Percentiles rank a stretch among this genome's conserved stretches.
These are phyloP conservation scores for Carallia pectinifolia DNA, from an alignment of 345 rosid species.

Conservation along the genomic window DNA sequence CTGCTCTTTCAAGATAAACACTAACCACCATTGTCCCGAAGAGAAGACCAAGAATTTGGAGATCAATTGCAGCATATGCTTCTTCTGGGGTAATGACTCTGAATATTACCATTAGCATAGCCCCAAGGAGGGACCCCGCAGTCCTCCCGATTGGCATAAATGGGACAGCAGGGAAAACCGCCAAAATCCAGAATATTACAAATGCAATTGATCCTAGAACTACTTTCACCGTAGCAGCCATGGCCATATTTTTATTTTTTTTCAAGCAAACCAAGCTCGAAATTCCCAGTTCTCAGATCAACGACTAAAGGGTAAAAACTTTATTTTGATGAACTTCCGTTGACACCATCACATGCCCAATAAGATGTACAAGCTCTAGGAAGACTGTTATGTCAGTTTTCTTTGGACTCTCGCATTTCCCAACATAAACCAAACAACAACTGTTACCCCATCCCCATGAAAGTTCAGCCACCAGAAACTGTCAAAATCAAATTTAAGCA, in stretches of 20 bases:
- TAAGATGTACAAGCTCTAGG: too few relatives aligned
- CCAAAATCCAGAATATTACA: constrained; percentile 71
- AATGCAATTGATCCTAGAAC: constrained; percentile 69
- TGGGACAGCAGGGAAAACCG: constrained; percentile 81
- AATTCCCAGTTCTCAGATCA: not conserved
- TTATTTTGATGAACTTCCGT: constrained; percentile 5
- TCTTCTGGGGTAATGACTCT: constrained; percentile 63
- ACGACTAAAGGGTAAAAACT: not conserved
- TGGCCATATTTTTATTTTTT: constrained; percentile 49
- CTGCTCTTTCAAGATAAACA: constrained; percentile 78
- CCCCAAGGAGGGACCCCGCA: constrained; percentile 82
- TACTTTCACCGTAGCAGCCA: constrained; percentile 52
- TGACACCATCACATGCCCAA: not conserved
- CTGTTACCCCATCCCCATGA: not conserved
- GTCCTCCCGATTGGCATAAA: constrained; percentile 82
- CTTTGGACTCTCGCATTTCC: too few relatives aligned
- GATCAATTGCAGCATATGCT: constrained; percentile 79
- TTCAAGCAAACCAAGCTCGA: not conserved
- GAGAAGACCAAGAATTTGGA: constrained; percentile 78
- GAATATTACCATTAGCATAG: constrained; percentile 84
- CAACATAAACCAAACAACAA: not conserved
- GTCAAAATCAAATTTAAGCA: not conserved
- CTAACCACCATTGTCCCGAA: constrained; percentile 91
- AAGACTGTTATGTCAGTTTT: not conserved
- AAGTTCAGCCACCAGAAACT: constrained; percentile 11